Evolutionary conservation across 192 early-diverging fungal species (phyloP).

Genomic region (Podila clonocystis): DNA sequence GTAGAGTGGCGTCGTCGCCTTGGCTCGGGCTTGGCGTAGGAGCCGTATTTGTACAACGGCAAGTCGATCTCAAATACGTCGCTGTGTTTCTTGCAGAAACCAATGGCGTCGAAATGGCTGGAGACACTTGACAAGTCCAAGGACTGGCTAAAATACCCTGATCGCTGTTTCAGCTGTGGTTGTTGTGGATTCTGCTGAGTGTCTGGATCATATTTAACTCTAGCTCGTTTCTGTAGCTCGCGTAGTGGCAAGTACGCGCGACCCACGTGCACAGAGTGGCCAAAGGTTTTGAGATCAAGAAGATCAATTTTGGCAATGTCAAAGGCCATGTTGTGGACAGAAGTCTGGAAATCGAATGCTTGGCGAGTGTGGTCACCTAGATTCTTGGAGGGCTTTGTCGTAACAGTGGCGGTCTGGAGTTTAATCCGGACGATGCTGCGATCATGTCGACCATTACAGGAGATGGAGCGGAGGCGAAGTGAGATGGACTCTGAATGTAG

Average conservation of each 20-base stretch:
- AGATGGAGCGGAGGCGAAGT: constrained; percentile 25
- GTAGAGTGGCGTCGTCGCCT: neutral
- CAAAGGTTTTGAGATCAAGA: constrained; percentile 30
- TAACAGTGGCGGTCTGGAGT: constrained; percentile 25
- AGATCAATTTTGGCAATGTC: constrained; percentile 46
- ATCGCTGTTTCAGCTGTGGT: no score
- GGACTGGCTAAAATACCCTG: no score
- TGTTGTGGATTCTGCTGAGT: neutral
- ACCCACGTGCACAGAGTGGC: constrained; percentile 33
- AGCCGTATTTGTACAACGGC: constrained; percentile 38
- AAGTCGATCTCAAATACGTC: constrained; percentile 40
- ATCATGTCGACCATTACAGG: constrained; percentile 33
- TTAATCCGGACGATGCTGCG: constrained; percentile 35
- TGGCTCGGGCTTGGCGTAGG: constrained; percentile 32
- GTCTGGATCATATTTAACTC: constrained; percentile 24
- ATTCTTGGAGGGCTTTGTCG: constrained; percentile 30
- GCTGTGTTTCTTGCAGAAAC: constrained; percentile 39
- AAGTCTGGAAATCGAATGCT: constrained; percentile 28
- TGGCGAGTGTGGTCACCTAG: constrained; percentile 39
- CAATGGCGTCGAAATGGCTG: constrained; percentile 22
- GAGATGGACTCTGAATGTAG: constrained; percentile 25
- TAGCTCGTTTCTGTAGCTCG: constrained; percentile 36
- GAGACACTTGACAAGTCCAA: constrained; percentile 21
- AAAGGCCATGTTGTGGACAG: constrained; percentile 47
- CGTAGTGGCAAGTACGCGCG: constrained; percentile 41